A percentile compares a stretch with the other conserved stretches of the same genome.
phyloP scores from a whole-genome alignment of 495 filamentous ascomycete genomes.

The Physcia stellaris region DNA sequence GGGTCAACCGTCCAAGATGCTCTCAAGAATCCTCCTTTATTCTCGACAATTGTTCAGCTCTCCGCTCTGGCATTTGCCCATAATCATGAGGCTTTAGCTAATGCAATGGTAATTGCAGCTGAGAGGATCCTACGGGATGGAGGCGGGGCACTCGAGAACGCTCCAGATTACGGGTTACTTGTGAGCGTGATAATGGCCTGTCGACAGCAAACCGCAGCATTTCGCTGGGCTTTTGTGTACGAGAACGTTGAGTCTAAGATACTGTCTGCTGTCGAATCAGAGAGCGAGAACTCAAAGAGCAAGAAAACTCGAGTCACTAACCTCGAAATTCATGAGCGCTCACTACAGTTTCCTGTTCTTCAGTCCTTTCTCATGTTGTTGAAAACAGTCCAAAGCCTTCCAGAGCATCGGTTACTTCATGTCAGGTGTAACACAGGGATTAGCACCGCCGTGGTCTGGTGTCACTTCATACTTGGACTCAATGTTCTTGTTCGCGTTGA shows the following conservation, averaged over 20 bases:
- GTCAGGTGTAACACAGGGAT: conserved; percentile 7
- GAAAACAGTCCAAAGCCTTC: conserved; percentile 8
- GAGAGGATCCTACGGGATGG: conserved; percentile 4
- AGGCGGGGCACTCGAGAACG: not conserved
- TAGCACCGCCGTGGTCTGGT: conserved; percentile 11
- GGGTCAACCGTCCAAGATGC: conserved; percentile 9
- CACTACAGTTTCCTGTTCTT: conserved; percentile 7
- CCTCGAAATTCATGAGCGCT: too few relatives aligned
- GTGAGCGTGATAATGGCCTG: conserved; percentile 6
- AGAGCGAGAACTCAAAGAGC: not conserved
- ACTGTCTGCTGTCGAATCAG: not conserved
- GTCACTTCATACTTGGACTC: conserved; percentile 10
- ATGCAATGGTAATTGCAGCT: conserved; percentile 3
- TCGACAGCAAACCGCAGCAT: conserved; percentile 8
- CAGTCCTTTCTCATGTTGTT: conserved; percentile 9
- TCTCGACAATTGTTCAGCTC: conserved; percentile 11
- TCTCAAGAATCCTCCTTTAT: conserved; percentile 7
- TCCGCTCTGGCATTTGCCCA: conserved; percentile 8
- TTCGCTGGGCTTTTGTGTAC: conserved; percentile 5
- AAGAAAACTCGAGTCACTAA: too few relatives aligned
- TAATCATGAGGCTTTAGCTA: conserved; percentile 2
- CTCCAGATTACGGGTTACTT: conserved; percentile 5
- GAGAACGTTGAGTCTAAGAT: conserved; percentile 8
- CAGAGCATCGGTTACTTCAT: conserved; percentile 8
- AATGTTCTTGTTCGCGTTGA: conserved; percentile 1